A percentile compares a stretch with the other conserved stretches of the same genome.
Conservation (phyloP, 73 alveolate species). For the Paramecium tetraurelia region DNA sequence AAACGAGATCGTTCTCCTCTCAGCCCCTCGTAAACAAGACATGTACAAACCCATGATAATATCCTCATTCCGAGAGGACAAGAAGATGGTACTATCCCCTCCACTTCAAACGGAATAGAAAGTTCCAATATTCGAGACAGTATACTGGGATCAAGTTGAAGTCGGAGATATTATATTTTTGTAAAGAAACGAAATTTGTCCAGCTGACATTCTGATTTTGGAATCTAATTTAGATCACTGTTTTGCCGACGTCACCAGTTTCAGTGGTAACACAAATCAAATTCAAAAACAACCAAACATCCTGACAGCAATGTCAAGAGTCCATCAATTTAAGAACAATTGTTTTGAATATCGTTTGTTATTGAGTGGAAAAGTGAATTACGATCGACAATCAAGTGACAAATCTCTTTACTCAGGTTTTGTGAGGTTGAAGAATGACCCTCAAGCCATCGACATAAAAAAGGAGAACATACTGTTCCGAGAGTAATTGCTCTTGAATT, state of each 20-base stretch:
- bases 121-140: neutral
- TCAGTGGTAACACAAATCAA: neutral
- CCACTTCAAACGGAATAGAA: neutral
- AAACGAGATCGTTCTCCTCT: neutral
- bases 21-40: neutral
- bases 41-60: neutral
- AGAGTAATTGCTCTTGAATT: neutral
- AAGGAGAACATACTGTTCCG: neutral
- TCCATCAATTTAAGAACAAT: neutral
- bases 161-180: conserved; percentile 36
- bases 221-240: neutral
- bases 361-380: neutral
- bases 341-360: neutral
- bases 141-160: conserved; percentile 21
- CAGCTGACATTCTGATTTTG: conserved; percentile 49
- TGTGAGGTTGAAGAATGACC: conserved; percentile 12
- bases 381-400: neutral
- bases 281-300: neutral
- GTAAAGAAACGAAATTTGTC: conserved; percentile 38
- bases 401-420: neutral
- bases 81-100: neutral
- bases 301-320: neutral
- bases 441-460: neutral
- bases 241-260: conserved; percentile 1
- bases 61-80: neutral